A percentile compares a stretch with the other conserved stretches of the same genome.
These are phyloP conservation scores for Trichophyton rubrum DNA, from an alignment of 2,329 filamentous ascomycete species.

Conservation along the genomic window DNA sequence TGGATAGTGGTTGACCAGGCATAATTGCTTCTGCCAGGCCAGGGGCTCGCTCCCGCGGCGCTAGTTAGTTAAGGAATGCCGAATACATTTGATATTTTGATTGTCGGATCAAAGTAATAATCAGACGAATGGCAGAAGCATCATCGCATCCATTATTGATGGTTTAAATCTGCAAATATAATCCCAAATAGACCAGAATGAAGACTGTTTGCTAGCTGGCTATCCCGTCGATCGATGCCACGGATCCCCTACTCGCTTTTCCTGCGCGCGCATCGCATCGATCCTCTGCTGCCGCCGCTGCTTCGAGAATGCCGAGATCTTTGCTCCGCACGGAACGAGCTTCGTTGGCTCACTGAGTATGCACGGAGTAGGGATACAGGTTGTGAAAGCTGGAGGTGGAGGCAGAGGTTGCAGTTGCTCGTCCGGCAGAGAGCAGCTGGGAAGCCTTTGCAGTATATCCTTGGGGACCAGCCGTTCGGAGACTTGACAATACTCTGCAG, in stretches of 20 bases:
- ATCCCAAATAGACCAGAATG: background rate
- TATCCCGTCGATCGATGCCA: constrained; percentile 26
- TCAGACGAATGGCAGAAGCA: too few species aligned
- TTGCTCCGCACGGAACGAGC: constrained; percentile 33
- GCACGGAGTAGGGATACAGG: constrained; percentile 14
- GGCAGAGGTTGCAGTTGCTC: constrained; percentile 13
- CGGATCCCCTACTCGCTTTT: constrained; percentile 29
- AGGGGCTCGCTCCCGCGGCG: too few species aligned
- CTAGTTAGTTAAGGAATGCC: too few species aligned
- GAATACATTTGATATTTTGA: too few species aligned
- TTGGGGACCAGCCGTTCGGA: constrained; percentile 83
- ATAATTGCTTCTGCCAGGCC: too few species aligned
- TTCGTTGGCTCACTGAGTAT: constrained; percentile 36
- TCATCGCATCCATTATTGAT: too few species aligned
- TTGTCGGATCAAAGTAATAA: too few species aligned
- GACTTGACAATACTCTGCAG: constrained; percentile 63
- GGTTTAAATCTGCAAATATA: too few species aligned
- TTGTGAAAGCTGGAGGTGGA: background rate
- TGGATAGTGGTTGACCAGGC: too few species aligned
- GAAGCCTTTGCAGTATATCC: constrained; percentile 74
- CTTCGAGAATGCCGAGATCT: constrained; percentile 35
- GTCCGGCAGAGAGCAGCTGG: constrained; percentile 42
- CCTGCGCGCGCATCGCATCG: constrained; percentile 23
- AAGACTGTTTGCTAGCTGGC: background rate
- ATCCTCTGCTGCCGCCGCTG: constrained; percentile 30